Conservation (phyloP, 2,329 filamentous ascomycete species). For the Stagonosporopsis tanaceti region DNA sequence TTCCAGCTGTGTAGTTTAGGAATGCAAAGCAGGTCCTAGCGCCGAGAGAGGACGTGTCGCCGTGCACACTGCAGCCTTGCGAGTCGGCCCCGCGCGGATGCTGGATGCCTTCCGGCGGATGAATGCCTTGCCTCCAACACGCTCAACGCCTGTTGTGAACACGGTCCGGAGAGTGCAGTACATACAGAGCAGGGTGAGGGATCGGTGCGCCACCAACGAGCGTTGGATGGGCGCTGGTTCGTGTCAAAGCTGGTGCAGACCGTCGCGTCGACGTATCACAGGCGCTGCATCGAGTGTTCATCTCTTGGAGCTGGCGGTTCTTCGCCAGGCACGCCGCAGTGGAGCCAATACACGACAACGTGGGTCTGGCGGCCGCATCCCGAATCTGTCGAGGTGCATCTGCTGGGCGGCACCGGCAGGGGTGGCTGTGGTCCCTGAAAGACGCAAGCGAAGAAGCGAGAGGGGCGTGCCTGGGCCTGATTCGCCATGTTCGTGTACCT, state of each 20-base stretch:
- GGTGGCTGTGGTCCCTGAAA: conserved; percentile 10
- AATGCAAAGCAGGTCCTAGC: conserved; percentile 5
- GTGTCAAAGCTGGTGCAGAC: background rate
- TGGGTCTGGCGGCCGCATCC: background rate
- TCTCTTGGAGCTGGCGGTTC: conserved; percentile 11
- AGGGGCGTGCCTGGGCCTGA: conserved; percentile 6
- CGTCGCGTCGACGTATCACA: conserved; percentile 13
- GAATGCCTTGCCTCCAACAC: background rate
- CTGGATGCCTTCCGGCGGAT: background rate
- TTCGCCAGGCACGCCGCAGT: conserved; percentile 12
- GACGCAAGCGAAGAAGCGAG: conserved; percentile 7
- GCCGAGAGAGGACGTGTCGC: conserved; percentile 1
- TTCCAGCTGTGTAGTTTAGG: conserved; percentile 7
- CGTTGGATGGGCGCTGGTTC: conserved; percentile 1
- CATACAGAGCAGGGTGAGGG: background rate
- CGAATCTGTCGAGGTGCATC: conserved; percentile 11
- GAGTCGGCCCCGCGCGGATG: conserved; percentile 4
- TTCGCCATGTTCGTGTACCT: conserved; percentile 1
- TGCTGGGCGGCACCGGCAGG: conserved; percentile 4
- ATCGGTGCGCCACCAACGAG: conserved; percentile 1
- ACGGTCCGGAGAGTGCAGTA: background rate
- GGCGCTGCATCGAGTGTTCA: conserved; percentile 8
- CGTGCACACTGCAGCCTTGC: background rate
- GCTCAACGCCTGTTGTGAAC: background rate
- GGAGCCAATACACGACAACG: conserved; percentile 13